phyloP scores from a whole-genome alignment of 148 eudicot genomes.

The Rhododendron mucronatum region DNA sequence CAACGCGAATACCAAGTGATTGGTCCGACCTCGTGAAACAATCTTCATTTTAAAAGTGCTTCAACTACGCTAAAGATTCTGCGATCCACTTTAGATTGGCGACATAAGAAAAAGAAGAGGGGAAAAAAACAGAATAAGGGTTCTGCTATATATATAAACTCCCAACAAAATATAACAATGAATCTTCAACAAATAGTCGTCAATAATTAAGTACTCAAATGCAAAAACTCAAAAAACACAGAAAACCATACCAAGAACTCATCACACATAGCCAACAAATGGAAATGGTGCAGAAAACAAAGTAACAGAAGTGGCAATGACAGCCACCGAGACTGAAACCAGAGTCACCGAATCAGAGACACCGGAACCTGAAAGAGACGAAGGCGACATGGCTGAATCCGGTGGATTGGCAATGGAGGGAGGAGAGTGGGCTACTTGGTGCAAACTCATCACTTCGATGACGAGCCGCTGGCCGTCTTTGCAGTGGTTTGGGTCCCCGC shows the following conservation, averaged over 20 bases:
- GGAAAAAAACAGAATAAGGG: no score
- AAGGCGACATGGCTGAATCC: background rate
- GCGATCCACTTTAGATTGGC: background rate
- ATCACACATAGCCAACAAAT: background rate
- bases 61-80: background rate
- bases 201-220: background rate
- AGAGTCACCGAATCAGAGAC: background rate
- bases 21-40: no score
- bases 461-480: constrained; percentile 40
- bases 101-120: background rate
- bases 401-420: constrained; percentile 10
- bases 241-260: background rate
- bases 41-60: background rate
- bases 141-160: background rate
- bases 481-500: constrained; percentile 49
- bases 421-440: constrained; percentile 3
- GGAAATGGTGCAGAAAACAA: background rate
- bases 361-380: constrained; percentile 8
- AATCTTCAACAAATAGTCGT: background rate
- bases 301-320: background rate
- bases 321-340: background rate
- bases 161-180: background rate
- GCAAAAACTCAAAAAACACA: background rate
- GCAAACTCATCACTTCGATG: constrained; percentile 38
- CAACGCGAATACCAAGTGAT: no score